Evolutionary conservation across 495 filamentous ascomycete genomes (phyloP).

Genomic region (Tuber indicum): DNA sequence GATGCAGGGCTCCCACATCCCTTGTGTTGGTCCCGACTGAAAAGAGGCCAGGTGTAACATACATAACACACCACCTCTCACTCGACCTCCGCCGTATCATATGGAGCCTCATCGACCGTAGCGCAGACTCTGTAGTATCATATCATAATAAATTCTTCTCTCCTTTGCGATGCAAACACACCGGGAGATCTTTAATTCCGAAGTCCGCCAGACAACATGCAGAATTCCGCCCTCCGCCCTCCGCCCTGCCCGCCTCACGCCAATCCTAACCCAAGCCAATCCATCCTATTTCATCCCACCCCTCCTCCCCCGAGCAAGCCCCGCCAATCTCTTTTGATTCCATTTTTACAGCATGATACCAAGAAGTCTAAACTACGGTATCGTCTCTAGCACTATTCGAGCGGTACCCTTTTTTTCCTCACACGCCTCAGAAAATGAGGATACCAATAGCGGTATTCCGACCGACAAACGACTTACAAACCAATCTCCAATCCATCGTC

Average conservation of each 20-base stretch:
- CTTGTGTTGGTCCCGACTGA: constrained; percentile 12
- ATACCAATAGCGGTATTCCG: not conserved
- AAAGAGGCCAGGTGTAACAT: not conserved
- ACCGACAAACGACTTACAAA: not conserved
- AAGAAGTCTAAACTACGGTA: not conserved
- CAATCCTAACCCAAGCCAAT: not conserved
- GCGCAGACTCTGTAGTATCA: not conserved
- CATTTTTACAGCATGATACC: not conserved
- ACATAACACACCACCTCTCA: not conserved
- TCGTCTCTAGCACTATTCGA: not conserved
- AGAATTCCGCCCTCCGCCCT: not conserved
- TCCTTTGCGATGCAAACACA: not conserved
- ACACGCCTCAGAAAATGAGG: not conserved
- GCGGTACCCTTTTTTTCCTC: not conserved
- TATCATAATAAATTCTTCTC: not conserved
- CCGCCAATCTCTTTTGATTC: not conserved
- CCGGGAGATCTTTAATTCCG: not conserved
- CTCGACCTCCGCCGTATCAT: not conserved
- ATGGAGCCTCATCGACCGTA: not conserved
- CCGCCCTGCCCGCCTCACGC: constrained; percentile 1
- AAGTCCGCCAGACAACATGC: not conserved
- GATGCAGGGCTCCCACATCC: constrained; percentile 33
- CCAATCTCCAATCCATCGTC: not conserved
- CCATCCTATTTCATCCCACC: not conserved
- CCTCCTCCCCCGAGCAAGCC: not conserved